phyloP scores from a whole-genome alignment of 2,329 filamentous ascomycete species.

The Cladobotryum protrusum region DNA sequence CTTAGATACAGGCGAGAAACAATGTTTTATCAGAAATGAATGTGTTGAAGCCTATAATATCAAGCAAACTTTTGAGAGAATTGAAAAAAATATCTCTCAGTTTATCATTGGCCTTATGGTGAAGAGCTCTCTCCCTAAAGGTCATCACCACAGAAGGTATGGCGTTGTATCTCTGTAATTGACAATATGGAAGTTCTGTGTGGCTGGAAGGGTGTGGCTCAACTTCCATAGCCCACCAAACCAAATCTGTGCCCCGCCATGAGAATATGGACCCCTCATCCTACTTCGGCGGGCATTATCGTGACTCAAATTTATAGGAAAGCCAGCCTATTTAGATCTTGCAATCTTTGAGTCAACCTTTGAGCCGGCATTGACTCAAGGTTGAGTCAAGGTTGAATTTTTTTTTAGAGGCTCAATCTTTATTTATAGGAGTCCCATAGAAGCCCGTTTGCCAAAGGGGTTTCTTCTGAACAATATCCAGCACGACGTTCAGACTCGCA shows the following conservation, averaged over 20 bases:
- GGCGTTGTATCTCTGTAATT: not conserved
- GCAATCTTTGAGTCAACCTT: constrained; percentile 3
- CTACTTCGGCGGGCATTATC: constrained; percentile 10
- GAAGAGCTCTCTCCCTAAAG: no score
- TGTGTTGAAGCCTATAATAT: not conserved
- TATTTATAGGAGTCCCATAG: constrained; percentile 11
- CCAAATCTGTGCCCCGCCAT: no score
- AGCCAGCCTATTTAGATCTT: not conserved
- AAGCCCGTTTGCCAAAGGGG: constrained; percentile 29
- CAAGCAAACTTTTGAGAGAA: no score
- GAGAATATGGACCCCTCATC: constrained; percentile 11
- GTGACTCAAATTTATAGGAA: constrained; percentile 18
- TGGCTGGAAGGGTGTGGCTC: constrained; percentile 1
- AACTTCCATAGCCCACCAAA: no score
- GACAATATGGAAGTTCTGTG: not conserved
- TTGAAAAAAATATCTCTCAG: no score
- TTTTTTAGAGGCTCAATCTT: not conserved
- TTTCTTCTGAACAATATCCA: constrained; percentile 31
- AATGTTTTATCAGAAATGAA: not conserved
- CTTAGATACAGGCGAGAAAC: not conserved
- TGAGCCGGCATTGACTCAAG: no score
- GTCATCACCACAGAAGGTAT: not conserved
- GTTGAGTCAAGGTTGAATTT: not conserved
- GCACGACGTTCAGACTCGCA: constrained; percentile 45
- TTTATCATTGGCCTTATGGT: no score